Percentiles rank a stretch among this genome's conserved stretches.
Conservation (phyloP, 2,329 filamentous ascomycete genomes). For the Catunica adiposa region DNA sequence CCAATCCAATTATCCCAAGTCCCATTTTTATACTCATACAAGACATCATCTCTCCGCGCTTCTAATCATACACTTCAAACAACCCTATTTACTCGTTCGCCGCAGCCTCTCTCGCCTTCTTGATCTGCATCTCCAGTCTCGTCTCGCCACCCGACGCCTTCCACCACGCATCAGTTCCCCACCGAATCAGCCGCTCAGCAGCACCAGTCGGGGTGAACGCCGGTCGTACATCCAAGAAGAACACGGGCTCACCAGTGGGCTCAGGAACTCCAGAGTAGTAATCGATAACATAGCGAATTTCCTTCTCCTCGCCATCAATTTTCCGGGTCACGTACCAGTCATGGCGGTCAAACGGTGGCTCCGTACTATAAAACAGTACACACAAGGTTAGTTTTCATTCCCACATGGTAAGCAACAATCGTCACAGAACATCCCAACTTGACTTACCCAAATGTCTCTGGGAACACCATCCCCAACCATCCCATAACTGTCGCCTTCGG, state of each 20-base stretch:
- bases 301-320: slow-evolving; percentile 47
- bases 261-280: slow-evolving; percentile 80
- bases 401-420: slow-evolving; percentile 1
- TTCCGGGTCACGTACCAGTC: slow-evolving; percentile 86
- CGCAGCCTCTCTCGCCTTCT: background rate
- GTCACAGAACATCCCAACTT: background rate
- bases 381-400: background rate
- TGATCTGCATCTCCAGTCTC: background rate
- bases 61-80: background rate
- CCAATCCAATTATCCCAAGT: background rate
- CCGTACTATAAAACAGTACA: slow-evolving; percentile 39
- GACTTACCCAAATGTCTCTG: slow-evolving; percentile 57
- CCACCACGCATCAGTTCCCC: slow-evolving; percentile 93
- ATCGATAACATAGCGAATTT: slow-evolving; percentile 91
- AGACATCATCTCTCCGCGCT: background rate
- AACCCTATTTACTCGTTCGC: background rate
- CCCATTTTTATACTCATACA: background rate
- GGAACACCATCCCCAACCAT: slow-evolving; percentile 62
- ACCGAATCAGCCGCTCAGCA: slow-evolving; percentile 67
- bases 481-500: slow-evolving; percentile 80
- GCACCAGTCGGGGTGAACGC: slow-evolving; percentile 68
- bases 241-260: slow-evolving; percentile 76
- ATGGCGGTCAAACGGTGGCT: slow-evolving; percentile 87
- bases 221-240: slow-evolving; percentile 86
- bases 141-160: slow-evolving; percentile 52